Base-by-base conservation (phyloP, 768 basidiomycete species). In the Porpolomopsis calyptriformis region DNA sequence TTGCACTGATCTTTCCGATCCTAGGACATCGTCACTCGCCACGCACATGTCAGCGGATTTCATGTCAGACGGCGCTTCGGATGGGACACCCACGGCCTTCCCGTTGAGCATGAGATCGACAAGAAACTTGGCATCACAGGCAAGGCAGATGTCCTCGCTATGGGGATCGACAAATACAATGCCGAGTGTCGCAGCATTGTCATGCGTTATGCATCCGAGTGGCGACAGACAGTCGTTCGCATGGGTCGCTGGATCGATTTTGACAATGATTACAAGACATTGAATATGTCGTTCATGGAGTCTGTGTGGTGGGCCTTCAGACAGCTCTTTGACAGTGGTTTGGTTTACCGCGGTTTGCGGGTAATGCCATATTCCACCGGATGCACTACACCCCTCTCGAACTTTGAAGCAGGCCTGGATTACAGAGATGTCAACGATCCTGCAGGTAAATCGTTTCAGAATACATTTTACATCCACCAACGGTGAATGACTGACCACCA, bases 241-340 rank as follows among this genome's bases (percentile, higher is more conserved):
- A 93, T 98, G 85, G 96, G 94, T 26, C 81, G 96, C 52, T 99
- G 96, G 96, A 98, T 99, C 67, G 96, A 99, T 65, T 99, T 99
- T 56, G 96, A 99, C 64, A 88, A 97, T 55, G 96, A 97, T 57
- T 99, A 99, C 72, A 98, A 97, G 72, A 99, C 96, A 12, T 75
- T 98, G 51, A 91, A 98, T 57, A 64, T 80, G 5, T 69, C 80
- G 7, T 99, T 88, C 64, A 98, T 99, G 96, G 96, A 99, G 71
- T 83, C 81, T 39, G 89, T 96, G 9, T 99, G 96, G 96, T 99
- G 96, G 96, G 96, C 89, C 7, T 99, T 99, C 64, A 72, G 78
- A 44, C 81, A 92, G 60, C 75, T 99, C n/a, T 94, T 82, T 74
- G 78, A 91, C 58, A 94, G 91, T 62, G 80, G 73, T 4, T 65